phyloP scores from a whole-genome alignment of 176 grass and related monocot genomes.

The Hsuehochloa calcarea region DNA sequence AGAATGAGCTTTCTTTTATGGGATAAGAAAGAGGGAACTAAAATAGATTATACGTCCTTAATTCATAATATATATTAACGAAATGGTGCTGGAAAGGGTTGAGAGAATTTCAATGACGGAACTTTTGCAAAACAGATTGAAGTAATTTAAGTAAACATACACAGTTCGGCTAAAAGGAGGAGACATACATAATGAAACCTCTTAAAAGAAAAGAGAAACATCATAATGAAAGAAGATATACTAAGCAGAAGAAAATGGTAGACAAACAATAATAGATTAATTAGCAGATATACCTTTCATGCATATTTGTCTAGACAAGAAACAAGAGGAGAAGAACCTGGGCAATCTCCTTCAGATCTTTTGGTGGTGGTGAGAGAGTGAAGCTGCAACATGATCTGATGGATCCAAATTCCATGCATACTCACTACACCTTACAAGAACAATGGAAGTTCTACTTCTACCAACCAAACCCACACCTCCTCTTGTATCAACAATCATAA shows the following conservation, averaged over 20 bases:
- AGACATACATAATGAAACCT: not conserved
- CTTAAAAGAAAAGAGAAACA: not conserved
- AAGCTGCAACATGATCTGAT: conserved; percentile 79
- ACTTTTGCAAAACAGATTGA: not conserved
- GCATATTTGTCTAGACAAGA: not conserved
- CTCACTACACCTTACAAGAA: not conserved
- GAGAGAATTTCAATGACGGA: not conserved
- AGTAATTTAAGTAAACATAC: not conserved
- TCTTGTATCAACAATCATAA: not conserved
- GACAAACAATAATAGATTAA: not conserved
- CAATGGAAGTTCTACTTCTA: not conserved
- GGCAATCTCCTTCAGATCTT: not conserved
- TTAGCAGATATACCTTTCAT: not conserved
- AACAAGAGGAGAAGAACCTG: not conserved
- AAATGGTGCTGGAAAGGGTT: not conserved
- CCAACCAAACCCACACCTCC: not conserved
- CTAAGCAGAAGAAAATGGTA: not conserved
- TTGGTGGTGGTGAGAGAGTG: conserved; percentile 72
- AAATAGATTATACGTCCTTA: not conserved
- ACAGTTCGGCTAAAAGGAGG: not conserved
- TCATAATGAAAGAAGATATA: not conserved
- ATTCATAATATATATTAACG: not conserved
- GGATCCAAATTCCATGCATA: not conserved
- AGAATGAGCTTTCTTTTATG: not conserved
- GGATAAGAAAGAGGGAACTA: not conserved